phyloP scores from a whole-genome alignment of 768 basidiomycete species.

The Suillus subalutaceus region DNA sequence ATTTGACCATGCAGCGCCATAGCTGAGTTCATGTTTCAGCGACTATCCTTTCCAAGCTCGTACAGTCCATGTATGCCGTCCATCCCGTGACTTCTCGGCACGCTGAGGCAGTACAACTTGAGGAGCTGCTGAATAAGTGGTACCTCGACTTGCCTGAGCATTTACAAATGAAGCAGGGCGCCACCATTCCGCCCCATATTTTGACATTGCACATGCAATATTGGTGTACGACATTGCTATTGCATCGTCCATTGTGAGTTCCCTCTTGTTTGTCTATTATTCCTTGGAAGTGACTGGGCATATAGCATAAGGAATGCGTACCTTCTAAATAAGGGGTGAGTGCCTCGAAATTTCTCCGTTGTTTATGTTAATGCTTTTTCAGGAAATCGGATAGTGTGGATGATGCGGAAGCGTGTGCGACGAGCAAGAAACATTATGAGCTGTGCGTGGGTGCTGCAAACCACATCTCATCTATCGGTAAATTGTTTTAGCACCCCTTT shows the following conservation, averaged over 20 bases:
- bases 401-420: slow-evolving; percentile 55
- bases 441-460: slow-evolving; percentile 79
- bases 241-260: slow-evolving; percentile 81
- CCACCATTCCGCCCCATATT: slow-evolving; percentile 60
- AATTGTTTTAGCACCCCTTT: slow-evolving; percentile 16
- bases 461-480: slow-evolving; percentile 72
- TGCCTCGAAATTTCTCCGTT: slow-evolving; percentile 3
- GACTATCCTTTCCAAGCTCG: slow-evolving; percentile 65
- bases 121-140: slow-evolving; percentile 73
- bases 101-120: slow-evolving; percentile 57
- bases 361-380: not conserved
- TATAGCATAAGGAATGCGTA: slow-evolving; percentile 31
- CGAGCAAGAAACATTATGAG: slow-evolving; percentile 68
- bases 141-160: slow-evolving; percentile 70
- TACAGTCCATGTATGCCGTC: slow-evolving; percentile 74
- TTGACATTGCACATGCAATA: slow-evolving; percentile 85
- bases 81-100: slow-evolving; percentile 58
- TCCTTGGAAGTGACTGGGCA: not conserved
- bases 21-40: slow-evolving; percentile 43
- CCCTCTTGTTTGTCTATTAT: slow-evolving; percentile 11
- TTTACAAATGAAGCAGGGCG: slow-evolving; percentile 60
- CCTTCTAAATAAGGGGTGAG: slow-evolving; percentile 42
- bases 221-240: slow-evolving; percentile 75
- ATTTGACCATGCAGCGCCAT: slow-evolving; percentile 3
- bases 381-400: slow-evolving; percentile 45